Base-by-base conservation (phyloP, 495 filamentous ascomycete species). In the Friedmanniomyces endolithicus region DNA sequence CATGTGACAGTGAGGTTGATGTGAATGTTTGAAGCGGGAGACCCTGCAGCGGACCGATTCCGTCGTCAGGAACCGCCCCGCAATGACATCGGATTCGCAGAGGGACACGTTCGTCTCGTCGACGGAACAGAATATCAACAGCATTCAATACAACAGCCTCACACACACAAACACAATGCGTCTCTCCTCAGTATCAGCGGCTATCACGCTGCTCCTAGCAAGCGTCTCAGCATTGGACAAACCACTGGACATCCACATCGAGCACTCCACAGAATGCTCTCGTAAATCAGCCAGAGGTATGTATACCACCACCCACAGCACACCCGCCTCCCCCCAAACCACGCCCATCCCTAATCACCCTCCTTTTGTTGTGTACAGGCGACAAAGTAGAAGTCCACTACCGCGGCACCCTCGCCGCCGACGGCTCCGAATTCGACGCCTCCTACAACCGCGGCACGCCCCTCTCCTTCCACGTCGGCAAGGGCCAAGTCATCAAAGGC, bases 401-500 rank as follows among this genome's bases (percentile, higher is more conserved):
- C 62, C 67, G 69, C 48, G 71, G 71, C 22, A 74, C 71, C 1
- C 67, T 74, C 8, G 67, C 64, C 37, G 53, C 48, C 2, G 69
- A 72, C 41, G 71, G 71, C 58, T 57, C 25, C 20, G 29, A 50
- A 35, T 48, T 53, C 44, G 71, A 74, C 55, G 67, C 70, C 40
- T 67, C 62, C 27, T 74, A 74, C 64, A 70, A 72, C 61, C 68
- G 71, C 52, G 70, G 69, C 43, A 48, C 55, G 35, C 71, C 71
- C 6, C 59, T 74, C 12, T 56, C 54, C 39, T 74, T 74, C 59
- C 61, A 52, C 35, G 64, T 74, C 24, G 71, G 71, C 50, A 61
- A 66, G 37, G 71, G 71, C 12, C 66, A 68, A 59, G 71, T 74
- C 34, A 74, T 74, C 66, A 71, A 71, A 53, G 71, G 71, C 35